Conservation (phyloP, 192 early-diverging fungal genomes). For the Coemansia asiatica region DNA sequence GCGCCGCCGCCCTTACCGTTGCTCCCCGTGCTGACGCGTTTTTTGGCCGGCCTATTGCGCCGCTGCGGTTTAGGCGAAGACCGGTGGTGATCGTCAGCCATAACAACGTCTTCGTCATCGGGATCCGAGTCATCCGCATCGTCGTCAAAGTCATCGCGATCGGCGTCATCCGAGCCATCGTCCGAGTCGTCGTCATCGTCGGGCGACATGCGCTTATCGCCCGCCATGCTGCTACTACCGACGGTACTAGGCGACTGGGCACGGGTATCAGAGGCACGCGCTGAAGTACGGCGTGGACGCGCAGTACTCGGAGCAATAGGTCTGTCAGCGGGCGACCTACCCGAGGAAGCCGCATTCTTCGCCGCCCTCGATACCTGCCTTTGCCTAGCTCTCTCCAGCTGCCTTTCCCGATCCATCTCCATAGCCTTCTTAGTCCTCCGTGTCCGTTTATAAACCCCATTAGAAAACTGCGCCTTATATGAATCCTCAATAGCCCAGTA, state of each 20-base stretch:
- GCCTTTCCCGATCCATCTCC: conserved; percentile 42
- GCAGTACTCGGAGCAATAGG: background rate
- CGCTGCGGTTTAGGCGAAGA: background rate
- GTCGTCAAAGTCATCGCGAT: conserved; percentile 22
- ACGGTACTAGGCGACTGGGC: conserved; percentile 4
- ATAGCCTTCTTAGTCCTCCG: conserved; percentile 57
- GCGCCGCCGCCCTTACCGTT: background rate
- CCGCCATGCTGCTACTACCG: conserved; percentile 16
- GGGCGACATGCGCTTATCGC: conserved; percentile 37
- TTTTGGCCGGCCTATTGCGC: background rate
- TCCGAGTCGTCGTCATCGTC: conserved; percentile 32
- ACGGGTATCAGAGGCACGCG: background rate
- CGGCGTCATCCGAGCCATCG: conserved; percentile 15
- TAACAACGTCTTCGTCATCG: conserved; percentile 5
- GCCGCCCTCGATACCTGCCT: background rate
- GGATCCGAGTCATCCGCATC: conserved; percentile 3
- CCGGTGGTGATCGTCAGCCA: background rate
- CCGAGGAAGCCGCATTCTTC: background rate
- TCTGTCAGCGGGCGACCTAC: background rate
- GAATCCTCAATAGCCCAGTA: conserved; percentile 89
- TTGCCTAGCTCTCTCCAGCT: conserved; percentile 4
- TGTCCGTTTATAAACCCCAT: conserved; percentile 71
- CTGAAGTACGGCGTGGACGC: background rate
- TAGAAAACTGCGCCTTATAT: conserved; percentile 65
- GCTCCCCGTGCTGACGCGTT: background rate